Percentiles rank a stretch among this genome's conserved stretches.
Evolutionary conservation across 352 stramenopile genomes (phyloP).

Genomic region (Phytophthora vignae): DNA sequence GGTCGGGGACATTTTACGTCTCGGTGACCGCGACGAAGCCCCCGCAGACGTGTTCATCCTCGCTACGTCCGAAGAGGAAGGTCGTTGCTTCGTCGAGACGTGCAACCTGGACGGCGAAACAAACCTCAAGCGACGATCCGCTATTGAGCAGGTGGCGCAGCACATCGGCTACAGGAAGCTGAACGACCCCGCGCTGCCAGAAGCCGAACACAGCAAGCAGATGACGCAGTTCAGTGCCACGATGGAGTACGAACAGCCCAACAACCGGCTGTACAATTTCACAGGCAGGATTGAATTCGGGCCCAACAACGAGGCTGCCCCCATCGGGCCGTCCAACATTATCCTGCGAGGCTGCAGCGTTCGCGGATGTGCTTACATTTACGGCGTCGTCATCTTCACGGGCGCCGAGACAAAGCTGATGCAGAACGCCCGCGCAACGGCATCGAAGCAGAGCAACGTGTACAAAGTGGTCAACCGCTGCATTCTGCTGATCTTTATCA

Average conservation of each 20-base stretch:
- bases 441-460: conserved; percentile 80
- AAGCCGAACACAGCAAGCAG: conserved; percentile 47
- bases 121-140: conserved; percentile 90
- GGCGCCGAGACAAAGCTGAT: conserved; percentile 91
- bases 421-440: conserved; percentile 72
- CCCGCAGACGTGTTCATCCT: conserved; percentile 79
- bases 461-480: conserved; percentile 76
- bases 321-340: conserved; percentile 76
- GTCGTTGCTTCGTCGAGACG: conserved; percentile 92
- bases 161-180: conserved; percentile 66
- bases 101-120: conserved; percentile 95
- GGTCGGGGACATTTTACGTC: conserved; percentile 73
- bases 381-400: conserved; percentile 90
- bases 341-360: conserved; percentile 86
- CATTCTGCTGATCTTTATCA: conserved; percentile 76
- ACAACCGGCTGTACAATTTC: conserved; percentile 83
- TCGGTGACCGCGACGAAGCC: conserved; percentile 64
- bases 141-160: conserved; percentile 62
- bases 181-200: conserved; percentile 53
- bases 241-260: conserved; percentile 83
- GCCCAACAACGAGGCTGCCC: conserved; percentile 43
- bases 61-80: conserved; percentile 78
- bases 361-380: conserved; percentile 63
- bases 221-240: conserved; percentile 48
- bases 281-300: conserved; percentile 53